Percentiles rank a stretch among this genome's conserved stretches.
These are phyloP conservation scores for Priceomyces fermenticarens DNA, from an alignment of 805 yeast species.

Conservation along the genomic window DNA sequence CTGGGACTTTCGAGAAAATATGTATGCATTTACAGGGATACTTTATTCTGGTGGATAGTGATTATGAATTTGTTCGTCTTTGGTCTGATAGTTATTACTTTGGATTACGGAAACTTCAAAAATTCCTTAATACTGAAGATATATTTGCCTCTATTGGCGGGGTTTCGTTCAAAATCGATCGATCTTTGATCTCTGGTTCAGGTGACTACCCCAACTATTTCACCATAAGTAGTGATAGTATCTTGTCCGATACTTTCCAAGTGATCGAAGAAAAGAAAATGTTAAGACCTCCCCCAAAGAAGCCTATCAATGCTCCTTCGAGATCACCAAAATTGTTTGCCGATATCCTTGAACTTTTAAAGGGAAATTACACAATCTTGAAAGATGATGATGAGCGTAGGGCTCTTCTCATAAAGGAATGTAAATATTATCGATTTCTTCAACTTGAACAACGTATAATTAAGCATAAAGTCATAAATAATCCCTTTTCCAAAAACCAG, in stretches of 20 bases:
- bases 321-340: constrained; percentile 54
- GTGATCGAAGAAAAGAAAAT: constrained; percentile 40
- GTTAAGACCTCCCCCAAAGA: constrained; percentile 76
- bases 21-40: constrained; percentile 81
- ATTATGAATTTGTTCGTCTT: constrained; percentile 57
- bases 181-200: constrained; percentile 46
- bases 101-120: constrained; percentile 55
- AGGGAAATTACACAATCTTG: constrained; percentile 52
- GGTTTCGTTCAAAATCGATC: constrained; percentile 55
- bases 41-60: constrained; percentile 56
- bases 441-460: constrained; percentile 71
- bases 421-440: constrained; percentile 71
- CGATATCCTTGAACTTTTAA: constrained; percentile 52
- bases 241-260: constrained; percentile 45
- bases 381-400: constrained; percentile 53
- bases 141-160: constrained; percentile 59
- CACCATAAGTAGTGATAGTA: constrained; percentile 54
- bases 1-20: constrained; percentile 63
- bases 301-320: constrained; percentile 50
- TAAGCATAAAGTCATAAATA: constrained; percentile 46
- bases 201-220: constrained; percentile 83
- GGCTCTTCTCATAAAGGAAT: constrained; percentile 57
- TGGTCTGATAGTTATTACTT: constrained; percentile 73
- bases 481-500: constrained; percentile 49
- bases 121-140: constrained; percentile 50